These are phyloP conservation scores for Lepidium africanum DNA, from an alignment of 345 rosid species.

Conservation along the genomic window DNA sequence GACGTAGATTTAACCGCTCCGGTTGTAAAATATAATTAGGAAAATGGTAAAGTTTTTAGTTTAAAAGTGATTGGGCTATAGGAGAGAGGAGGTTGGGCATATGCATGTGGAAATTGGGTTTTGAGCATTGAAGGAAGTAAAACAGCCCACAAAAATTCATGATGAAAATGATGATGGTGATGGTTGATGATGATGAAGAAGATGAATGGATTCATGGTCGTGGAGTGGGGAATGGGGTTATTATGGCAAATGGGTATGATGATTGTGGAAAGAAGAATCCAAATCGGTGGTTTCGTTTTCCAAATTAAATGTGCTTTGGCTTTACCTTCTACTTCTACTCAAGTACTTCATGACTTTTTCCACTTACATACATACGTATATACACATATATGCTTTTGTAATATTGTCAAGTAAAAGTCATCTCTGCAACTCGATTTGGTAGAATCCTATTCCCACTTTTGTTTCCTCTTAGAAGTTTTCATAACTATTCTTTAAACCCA, in stretches of 20 bases:
- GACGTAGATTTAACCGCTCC: no score
- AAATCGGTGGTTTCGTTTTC: constrained; percentile 36
- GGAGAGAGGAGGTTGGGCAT: constrained; percentile 12
- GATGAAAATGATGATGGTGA: constrained; percentile 15
- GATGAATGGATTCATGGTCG: constrained; percentile 20
- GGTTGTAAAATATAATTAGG: no score
- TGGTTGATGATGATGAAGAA: constrained; percentile 17
- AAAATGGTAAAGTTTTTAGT: no score
- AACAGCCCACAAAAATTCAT: constrained; percentile 21
- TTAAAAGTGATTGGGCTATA: constrained; percentile 2
- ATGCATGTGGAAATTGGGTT: constrained; percentile 22
- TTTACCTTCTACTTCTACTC: constrained; percentile 29
- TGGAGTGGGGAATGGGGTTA: constrained; percentile 29
- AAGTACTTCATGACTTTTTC: constrained; percentile 27
- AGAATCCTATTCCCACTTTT: constrained; percentile 22
- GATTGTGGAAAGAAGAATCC: constrained; percentile 30
- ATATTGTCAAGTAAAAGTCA: constrained; percentile 11
- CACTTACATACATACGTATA: constrained; percentile 14
- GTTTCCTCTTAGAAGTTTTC: no score
- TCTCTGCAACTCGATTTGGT: constrained; percentile 17
- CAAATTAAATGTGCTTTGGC: constrained; percentile 32
- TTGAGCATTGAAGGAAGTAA: constrained; percentile 9
- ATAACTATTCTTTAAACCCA: no score
- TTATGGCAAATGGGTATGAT: constrained; percentile 32
- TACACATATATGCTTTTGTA: neutral